Evolutionary conservation across 2,329 filamentous ascomycete species (phyloP), one percentile per base, ranked within the genome.

Genomic region (Cladosporium austrohemisphaericum): DNA sequence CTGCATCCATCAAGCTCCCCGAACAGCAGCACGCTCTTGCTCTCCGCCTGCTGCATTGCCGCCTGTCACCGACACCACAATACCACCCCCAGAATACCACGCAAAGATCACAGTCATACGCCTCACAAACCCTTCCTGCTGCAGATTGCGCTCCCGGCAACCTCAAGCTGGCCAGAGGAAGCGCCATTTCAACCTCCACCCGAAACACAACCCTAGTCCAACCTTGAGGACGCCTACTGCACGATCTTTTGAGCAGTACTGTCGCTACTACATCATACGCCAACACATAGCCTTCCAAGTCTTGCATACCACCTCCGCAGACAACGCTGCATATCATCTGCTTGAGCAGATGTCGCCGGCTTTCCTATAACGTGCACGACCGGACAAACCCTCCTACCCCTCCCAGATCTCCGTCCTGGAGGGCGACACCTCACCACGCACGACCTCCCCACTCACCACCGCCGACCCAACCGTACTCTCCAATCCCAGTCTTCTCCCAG

Each of bases 351-450:
- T 50, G 48, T 36, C 18, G 37, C 23, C 40, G 32, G 48, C 32
- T 44, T 43, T 38, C 40, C 33, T 38, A 31, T 41, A 44, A 22
- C 18, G 19, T 41, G 16, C 38, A 36, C 48, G 16, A 50, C 18
- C 38, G 38, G 38, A 45, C 36, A 49, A 25, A 37, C 51, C 28
- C 49, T 41, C 54, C 56, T 51, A 43, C 50, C 44, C 44, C 50
- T 54, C 55, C 50, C 51, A 47, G 10, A 31, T 23, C 59, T 49
- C 51, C 61, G 59, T 59, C 58, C 62, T 65, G 62, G 61, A 64
- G 54, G 55, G 57, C 59, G 55, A 59, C 41, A 49, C 51, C 50
- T 46, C 31, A 31, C 13, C 54, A 33, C 41, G 43, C 44, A 38
- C 53, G 38, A 53, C 55, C 52, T 33, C 52, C 48, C 57, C 62